Evolutionary conservation across 2,329 filamentous ascomycete species (phyloP).

Genomic region (Colletotrichum tanaceti): DNA sequence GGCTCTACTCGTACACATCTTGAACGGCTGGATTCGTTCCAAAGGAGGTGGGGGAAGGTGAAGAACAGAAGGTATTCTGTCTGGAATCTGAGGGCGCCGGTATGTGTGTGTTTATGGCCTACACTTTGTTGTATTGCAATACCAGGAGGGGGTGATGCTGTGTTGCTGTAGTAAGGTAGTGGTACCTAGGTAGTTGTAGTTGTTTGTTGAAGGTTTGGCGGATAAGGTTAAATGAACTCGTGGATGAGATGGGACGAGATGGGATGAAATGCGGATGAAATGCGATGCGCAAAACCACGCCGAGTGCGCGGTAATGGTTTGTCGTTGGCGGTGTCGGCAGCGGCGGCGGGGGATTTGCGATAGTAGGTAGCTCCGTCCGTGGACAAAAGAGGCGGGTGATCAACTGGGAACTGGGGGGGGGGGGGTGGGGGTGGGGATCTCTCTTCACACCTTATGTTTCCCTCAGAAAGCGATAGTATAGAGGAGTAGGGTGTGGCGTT

Average conservation of each 20-base stretch:
- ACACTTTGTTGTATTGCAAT: neutral
- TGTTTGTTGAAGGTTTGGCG: no score
- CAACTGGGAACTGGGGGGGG: no score
- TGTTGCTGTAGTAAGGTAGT: no score
- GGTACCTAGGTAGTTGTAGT: no score
- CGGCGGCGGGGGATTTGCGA: no score
- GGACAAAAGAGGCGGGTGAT: no score
- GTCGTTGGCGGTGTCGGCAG: neutral
- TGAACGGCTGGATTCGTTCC: conserved; percentile 34
- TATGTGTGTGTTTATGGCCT: conserved; percentile 19
- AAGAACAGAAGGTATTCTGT: neutral
- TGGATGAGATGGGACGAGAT: neutral
- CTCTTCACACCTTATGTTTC: no score
- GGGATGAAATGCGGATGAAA: neutral
- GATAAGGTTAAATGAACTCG: no score
- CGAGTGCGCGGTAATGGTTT: neutral
- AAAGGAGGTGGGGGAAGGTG: neutral
- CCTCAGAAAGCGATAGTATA: no score
- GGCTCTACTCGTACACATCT: conserved; percentile 38
- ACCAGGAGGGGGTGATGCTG: neutral
- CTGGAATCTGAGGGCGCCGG: conserved; percentile 24
- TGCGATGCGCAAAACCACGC: neutral
- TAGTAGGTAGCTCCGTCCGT: no score
- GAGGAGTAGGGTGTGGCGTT: no score
- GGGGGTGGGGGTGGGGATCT: no score